Percentiles rank a stretch among this genome's conserved stretches.
Conservation (phyloP, 768 basidiomycete species). For the Naganishia randhawae region DNA sequence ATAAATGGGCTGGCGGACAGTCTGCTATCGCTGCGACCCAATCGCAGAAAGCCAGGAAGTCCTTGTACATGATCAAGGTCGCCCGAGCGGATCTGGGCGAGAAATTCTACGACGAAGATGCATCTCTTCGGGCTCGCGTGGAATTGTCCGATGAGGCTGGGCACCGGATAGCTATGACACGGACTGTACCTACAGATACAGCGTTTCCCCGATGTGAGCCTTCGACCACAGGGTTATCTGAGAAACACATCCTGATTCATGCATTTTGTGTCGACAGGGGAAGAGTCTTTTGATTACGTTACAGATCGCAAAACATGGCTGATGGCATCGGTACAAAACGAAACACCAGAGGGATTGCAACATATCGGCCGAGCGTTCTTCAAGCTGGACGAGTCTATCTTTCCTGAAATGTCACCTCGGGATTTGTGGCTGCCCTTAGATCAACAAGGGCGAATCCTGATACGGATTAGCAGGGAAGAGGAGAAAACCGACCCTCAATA, state of each 20-base stretch:
- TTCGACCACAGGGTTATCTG: constrained; percentile 27
- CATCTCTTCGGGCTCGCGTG: constrained; percentile 70
- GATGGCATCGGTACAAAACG: constrained; percentile 86
- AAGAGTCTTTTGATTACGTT: constrained; percentile 92
- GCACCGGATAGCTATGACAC: constrained; percentile 82
- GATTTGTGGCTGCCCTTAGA: constrained; percentile 91
- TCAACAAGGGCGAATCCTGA: constrained; percentile 72
- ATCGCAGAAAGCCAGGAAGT: constrained; percentile 62
- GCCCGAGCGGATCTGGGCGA: constrained; percentile 81
- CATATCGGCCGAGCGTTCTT: constrained; percentile 91
- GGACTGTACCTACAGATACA: constrained; percentile 83
- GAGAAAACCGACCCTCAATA: constrained; percentile 98
- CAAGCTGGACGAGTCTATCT: constrained; percentile 81
- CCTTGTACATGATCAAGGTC: constrained; percentile 90
- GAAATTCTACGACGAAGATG: constrained; percentile 67
- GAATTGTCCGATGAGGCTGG: constrained; percentile 91
- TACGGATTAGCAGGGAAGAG: constrained; percentile 95
- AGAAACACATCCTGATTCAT: background rate
- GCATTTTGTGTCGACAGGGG: constrained; percentile 60
- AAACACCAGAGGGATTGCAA: constrained; percentile 5
- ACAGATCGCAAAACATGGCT: constrained; percentile 93
- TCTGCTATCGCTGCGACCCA: constrained; percentile 57
- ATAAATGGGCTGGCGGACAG: constrained; percentile 54
- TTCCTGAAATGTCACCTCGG: constrained; percentile 81
- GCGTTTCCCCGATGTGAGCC: constrained; percentile 80